A percentile compares a stretch with the other conserved stretches of the same genome.
Conservation (phyloP, 1,284 basidiomycete species). For the Sporisorium exsertum region DNA sequence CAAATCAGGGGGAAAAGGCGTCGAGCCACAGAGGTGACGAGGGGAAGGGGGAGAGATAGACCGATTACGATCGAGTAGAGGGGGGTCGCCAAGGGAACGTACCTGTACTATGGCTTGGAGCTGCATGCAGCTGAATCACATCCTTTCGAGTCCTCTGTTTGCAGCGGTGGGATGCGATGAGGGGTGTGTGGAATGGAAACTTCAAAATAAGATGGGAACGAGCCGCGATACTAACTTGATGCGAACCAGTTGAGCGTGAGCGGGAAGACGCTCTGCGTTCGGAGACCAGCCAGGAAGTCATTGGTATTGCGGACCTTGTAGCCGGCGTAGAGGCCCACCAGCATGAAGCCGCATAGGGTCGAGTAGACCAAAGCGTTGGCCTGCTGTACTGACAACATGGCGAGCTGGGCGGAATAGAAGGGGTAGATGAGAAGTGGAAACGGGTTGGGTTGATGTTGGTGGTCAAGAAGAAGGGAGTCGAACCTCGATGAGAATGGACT, state of each 20-base stretch:
- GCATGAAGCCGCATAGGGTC: slow-evolving; percentile 66
- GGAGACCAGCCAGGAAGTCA: slow-evolving; percentile 67
- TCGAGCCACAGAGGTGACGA: slow-evolving; percentile 26
- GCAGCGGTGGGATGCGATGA: slow-evolving; percentile 37
- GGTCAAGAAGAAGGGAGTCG: neutral
- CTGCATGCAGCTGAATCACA: slow-evolving; percentile 14
- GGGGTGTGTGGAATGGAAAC: slow-evolving; percentile 7
- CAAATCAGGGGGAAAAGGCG: slow-evolving; percentile 42
- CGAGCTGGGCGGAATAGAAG: slow-evolving; percentile 2
- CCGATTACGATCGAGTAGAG: slow-evolving; percentile 20
- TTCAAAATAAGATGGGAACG: slow-evolving; percentile 21
- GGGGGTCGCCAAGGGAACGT: slow-evolving; percentile 33
- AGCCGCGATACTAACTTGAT: slow-evolving; percentile 63
- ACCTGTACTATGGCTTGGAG: slow-evolving; percentile 11
- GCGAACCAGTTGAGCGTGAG: slow-evolving; percentile 69
- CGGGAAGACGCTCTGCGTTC: slow-evolving; percentile 66
- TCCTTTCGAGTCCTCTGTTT: slow-evolving; percentile 47
- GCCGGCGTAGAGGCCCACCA: slow-evolving; percentile 67
- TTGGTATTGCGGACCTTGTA: slow-evolving; percentile 61
- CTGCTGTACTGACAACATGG: slow-evolving; percentile 51
- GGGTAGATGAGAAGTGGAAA: slow-evolving; percentile 1
- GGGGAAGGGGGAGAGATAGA: slow-evolving; percentile 13
- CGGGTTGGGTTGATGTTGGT: neutral
- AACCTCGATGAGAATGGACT: neutral
- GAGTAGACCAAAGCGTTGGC: slow-evolving; percentile 67